Percentiles rank a stretch among this genome's conserved stretches.
These are phyloP conservation scores for Aspergillus nanangensis DNA, from an alignment of 495 filamentous ascomycete species.

Conservation along the genomic window DNA sequence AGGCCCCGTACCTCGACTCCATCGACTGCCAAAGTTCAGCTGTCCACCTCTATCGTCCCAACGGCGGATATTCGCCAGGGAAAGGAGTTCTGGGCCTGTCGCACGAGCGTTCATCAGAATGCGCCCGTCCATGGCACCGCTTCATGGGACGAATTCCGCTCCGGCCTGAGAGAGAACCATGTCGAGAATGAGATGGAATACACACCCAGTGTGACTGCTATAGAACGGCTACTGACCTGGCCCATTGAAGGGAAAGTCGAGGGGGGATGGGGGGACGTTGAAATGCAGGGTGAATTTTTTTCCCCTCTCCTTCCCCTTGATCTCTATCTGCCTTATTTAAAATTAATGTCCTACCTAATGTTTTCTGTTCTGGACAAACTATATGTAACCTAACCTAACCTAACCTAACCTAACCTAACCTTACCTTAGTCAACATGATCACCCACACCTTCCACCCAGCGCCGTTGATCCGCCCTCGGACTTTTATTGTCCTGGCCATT, in stretches of 20 bases:
- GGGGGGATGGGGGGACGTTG: conserved; percentile 44
- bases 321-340: no score
- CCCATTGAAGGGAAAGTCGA: conserved; percentile 30
- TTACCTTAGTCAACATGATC: conserved; percentile 36
- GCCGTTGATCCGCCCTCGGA: conserved; percentile 31
- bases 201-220: conserved; percentile 62
- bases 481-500: conserved; percentile 33
- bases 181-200: conserved; percentile 65
- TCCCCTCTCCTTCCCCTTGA: no score
- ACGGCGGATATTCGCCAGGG: conserved; percentile 3
- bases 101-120: conserved; percentile 60
- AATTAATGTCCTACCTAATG: no score
- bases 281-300: conserved; percentile 42
- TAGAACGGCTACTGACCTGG: conserved; percentile 52
- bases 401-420: not conserved
- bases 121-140: conserved; percentile 52
- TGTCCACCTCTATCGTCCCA: conserved; percentile 37
- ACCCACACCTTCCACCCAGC: conserved; percentile 35
- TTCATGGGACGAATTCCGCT: conserved; percentile 60
- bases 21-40: conserved; percentile 38
- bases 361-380: no score
- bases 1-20: conserved; percentile 34
- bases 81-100: conserved; percentile 63
- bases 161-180: conserved; percentile 57
- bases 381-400: not conserved